phyloP scores from a whole-genome alignment of 176 grass and related monocot species.

The Luzula sylvatica region DNA sequence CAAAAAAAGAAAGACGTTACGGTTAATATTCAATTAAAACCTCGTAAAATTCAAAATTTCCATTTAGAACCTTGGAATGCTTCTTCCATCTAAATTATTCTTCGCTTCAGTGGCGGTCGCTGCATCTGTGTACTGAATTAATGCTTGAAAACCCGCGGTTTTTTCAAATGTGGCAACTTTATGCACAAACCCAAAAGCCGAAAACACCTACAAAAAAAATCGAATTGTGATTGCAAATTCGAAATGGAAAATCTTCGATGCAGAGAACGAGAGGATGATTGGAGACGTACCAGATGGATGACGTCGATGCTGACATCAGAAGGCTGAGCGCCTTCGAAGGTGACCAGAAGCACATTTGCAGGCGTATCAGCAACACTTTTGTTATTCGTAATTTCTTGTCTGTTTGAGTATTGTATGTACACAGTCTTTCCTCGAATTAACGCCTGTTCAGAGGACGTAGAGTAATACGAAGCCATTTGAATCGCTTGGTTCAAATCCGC shows the following conservation, averaged over 20 bases:
- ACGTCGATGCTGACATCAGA: conserved; percentile 92
- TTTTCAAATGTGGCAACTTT: conserved; percentile 99
- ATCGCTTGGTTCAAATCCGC: conserved; percentile 90
- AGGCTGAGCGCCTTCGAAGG: conserved; percentile 71
- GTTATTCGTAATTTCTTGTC: conserved; percentile 92
- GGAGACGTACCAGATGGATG: conserved; percentile 70
- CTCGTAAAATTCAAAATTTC: neutral
- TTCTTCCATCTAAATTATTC: conserved; percentile 93
- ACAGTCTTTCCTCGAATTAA: conserved; percentile 96
- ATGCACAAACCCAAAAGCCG: conserved; percentile 94
- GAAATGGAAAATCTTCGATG: neutral
- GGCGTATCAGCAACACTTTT: conserved; percentile 63
- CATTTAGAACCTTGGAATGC: conserved; percentile 66
- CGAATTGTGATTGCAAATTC: neutral
- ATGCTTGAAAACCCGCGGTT: conserved; percentile 93
- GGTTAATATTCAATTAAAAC: conserved; percentile 1
- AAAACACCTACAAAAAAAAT: conserved; percentile 59
- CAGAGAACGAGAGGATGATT: no score
- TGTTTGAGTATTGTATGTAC: conserved; percentile 91
- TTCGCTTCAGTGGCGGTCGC: conserved; percentile 78
- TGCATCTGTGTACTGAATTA: conserved; percentile 91
- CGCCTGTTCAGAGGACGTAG: conserved; percentile 74
- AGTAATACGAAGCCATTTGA: conserved; percentile 91
- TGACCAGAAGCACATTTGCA: conserved; percentile 87
- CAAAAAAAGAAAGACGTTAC: conserved; percentile 16